Percentiles rank a stretch among this genome's conserved stretches.
Conservation (phyloP, 345 rosid genomes). For the Crucihimalaya himalaica region DNA sequence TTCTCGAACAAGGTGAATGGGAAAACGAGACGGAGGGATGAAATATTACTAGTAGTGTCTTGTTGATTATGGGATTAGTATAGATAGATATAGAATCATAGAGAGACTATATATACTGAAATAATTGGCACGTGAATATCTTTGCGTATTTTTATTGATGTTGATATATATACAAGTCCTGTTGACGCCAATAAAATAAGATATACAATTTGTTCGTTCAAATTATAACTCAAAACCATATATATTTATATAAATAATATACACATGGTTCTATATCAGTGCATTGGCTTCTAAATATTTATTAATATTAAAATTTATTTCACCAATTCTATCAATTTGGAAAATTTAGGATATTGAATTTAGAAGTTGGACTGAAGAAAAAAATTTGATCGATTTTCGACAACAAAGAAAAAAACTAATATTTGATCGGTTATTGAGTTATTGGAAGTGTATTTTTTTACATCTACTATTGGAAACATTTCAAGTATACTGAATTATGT, state of each 20-base stretch:
- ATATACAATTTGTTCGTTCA: neutral
- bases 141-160: conserved; percentile 38
- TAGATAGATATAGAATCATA: conserved; percentile 1
- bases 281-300: neutral
- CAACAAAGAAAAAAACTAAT: too few relatives aligned
- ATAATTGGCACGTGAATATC: conserved; percentile 30
- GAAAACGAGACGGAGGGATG: neutral
- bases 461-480: neutral
- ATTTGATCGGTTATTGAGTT: too few relatives aligned
- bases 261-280: too few relatives aligned
- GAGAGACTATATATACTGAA: neutral
- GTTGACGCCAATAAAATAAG: conserved; percentile 1
- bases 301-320: neutral
- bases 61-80: conserved; percentile 28
- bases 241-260: too few relatives aligned
- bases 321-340: neutral
- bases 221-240: neutral
- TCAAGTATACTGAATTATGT: neutral
- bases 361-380: neutral
- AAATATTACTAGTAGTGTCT: conserved; percentile 8
- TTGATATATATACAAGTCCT: conserved; percentile 12
- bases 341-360: neutral
- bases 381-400: too few relatives aligned
- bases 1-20: neutral
- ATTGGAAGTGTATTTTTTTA: too few relatives aligned